A percentile compares a stretch with the other conserved stretches of the same genome.
These are phyloP conservation scores for Cydonia oblonga DNA, from an alignment of 331 rosid genomes.

Conservation along the genomic window DNA sequence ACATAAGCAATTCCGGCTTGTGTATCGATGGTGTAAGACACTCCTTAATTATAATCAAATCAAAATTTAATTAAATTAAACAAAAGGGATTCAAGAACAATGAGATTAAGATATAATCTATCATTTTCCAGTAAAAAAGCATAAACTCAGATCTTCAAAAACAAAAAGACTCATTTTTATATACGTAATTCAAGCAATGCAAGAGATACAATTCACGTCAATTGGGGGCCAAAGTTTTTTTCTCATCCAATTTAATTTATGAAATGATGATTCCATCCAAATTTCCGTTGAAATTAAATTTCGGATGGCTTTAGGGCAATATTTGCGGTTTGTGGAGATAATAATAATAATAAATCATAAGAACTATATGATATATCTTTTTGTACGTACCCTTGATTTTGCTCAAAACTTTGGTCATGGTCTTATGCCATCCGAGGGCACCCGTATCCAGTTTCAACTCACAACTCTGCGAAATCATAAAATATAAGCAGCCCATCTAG, in stretches of 20 bases:
- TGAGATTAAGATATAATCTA: background rate
- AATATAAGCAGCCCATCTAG: background rate
- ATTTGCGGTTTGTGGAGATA: too few species aligned
- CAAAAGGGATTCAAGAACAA: background rate
- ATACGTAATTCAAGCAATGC: too few species aligned
- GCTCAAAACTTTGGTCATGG: slow-evolving; percentile 3
- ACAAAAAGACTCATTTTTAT: too few species aligned
- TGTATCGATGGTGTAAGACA: slow-evolving; percentile 13
- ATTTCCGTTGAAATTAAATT: too few species aligned
- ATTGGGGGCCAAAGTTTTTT: too few species aligned
- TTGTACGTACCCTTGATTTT: slow-evolving; percentile 2
- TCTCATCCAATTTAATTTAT: too few species aligned
- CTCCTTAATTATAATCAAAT: slow-evolving; percentile 1
- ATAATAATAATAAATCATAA: background rate
- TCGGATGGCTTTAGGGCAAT: too few species aligned
- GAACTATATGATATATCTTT: background rate
- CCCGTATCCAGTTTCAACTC: slow-evolving; percentile 14
- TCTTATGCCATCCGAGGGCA: slow-evolving; percentile 17
- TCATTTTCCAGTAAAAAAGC: too few species aligned
- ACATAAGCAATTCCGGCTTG: slow-evolving; percentile 1
- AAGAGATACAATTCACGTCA: too few species aligned
- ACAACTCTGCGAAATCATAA: slow-evolving; percentile 12
- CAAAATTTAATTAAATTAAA: background rate
- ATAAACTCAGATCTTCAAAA: too few species aligned
- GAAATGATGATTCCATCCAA: too few species aligned